phyloP scores from a whole-genome alignment of 768 basidiomycete genomes.

The Chalciporus piperatus region DNA sequence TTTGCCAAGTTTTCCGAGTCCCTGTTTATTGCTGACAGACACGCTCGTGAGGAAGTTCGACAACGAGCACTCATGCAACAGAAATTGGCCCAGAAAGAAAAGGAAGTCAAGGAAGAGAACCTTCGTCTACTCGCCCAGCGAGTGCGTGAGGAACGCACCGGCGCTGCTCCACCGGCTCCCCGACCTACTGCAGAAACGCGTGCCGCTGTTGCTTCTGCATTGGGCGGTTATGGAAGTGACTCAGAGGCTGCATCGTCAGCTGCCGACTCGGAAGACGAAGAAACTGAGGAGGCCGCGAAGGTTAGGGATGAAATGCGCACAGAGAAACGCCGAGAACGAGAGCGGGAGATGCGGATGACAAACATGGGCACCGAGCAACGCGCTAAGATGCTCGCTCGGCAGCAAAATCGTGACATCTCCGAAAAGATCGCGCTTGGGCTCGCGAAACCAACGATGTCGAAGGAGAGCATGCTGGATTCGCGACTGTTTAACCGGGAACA shows the following conservation, averaged over 20 bases:
- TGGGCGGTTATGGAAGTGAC: slow-evolving; percentile 87
- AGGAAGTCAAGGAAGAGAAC: slow-evolving; percentile 92
- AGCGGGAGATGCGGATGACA: slow-evolving; percentile 97
- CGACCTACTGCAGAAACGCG: slow-evolving; percentile 66
- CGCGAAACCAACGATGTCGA: slow-evolving; percentile 93
- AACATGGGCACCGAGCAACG: slow-evolving; percentile 98
- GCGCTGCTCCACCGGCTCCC: slow-evolving; percentile 56
- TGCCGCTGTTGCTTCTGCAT: slow-evolving; percentile 68
- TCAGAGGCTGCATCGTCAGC: slow-evolving; percentile 48
- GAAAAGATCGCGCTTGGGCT: slow-evolving; percentile 98
- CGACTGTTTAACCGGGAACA: slow-evolving; percentile 97
- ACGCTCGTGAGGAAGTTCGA: slow-evolving; percentile 96
- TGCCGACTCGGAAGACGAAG: slow-evolving; percentile 54
- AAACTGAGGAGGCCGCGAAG: slow-evolving; percentile 80
- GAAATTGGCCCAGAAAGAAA: slow-evolving; percentile 97
- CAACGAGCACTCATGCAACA: slow-evolving; percentile 98
- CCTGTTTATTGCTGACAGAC: slow-evolving; percentile 91
- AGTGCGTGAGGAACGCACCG: slow-evolving; percentile 90
- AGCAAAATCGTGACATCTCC: slow-evolving; percentile 98
- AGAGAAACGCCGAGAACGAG: slow-evolving; percentile 91
- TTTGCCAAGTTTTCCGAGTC: slow-evolving; percentile 99
- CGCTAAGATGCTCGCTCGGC: slow-evolving; percentile 91
- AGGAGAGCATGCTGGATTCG: slow-evolving; percentile 97
- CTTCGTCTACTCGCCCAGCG: slow-evolving; percentile 91
- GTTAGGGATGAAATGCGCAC: slow-evolving; percentile 87